phyloP scores from a whole-genome alignment of 148 eudicot genomes.

The Dysphania ambrosioides region DNA sequence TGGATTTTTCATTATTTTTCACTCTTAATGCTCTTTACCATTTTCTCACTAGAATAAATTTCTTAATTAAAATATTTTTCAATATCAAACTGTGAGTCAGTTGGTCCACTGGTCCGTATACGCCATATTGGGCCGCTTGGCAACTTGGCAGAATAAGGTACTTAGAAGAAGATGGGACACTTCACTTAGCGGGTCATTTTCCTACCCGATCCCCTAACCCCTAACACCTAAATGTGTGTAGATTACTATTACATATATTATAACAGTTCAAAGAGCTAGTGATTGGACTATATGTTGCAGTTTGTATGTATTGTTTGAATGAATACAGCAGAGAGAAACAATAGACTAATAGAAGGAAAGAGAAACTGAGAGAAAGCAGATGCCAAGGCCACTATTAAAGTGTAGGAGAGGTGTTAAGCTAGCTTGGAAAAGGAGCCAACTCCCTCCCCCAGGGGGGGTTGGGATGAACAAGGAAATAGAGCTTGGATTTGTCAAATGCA shows the following conservation, averaged over 20 bases:
- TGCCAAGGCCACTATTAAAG: not conserved
- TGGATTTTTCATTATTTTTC: too few relatives aligned
- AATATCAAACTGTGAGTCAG: not conserved
- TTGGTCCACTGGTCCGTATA: not conserved
- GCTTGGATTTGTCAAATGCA: not conserved
- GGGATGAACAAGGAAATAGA: slow-evolving; percentile 1
- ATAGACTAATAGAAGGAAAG: not conserved
- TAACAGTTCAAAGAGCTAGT: not conserved
- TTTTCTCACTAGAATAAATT: too few relatives aligned
- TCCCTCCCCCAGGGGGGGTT: too few relatives aligned
- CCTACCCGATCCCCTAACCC: not conserved
- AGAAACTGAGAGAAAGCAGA: not conserved
- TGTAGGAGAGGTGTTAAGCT: not conserved
- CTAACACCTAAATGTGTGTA: not conserved
- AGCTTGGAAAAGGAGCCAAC: not conserved
- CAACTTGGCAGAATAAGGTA: not conserved
- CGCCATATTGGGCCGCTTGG: not conserved
- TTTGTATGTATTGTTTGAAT: not conserved
- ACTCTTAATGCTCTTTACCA: too few relatives aligned
- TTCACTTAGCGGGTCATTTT: not conserved
- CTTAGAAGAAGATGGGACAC: not conserved
- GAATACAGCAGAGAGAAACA: not conserved
- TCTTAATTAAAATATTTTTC: too few relatives aligned
- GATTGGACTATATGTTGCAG: not conserved
- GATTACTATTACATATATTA: not conserved